These are phyloP conservation scores for Aureobasidium sp. DNA, from an alignment of 2,329 filamentous ascomycete genomes.

Conservation along the genomic window DNA sequence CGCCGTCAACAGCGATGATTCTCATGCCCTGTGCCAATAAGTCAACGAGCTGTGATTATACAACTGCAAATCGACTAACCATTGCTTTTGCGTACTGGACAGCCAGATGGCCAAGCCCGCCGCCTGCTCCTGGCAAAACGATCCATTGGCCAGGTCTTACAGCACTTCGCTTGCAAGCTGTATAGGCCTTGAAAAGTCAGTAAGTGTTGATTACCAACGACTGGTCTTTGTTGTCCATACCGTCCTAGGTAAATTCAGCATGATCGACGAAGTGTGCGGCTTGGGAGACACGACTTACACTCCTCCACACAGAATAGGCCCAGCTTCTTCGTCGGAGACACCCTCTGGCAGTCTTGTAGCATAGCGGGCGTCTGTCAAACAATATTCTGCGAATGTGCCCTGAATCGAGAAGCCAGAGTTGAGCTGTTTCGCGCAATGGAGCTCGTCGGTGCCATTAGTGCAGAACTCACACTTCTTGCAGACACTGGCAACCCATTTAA, in stretches of 20 bases:
- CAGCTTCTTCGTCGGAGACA: constrained; percentile 29
- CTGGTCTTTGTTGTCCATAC: neutral
- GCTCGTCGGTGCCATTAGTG: constrained; percentile 26
- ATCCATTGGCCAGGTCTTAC: constrained; percentile 33
- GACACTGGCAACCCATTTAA: constrained; percentile 25
- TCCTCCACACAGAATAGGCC: constrained; percentile 31
- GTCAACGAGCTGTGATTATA: neutral
- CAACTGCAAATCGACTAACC: neutral
- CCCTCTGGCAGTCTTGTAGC: constrained; percentile 29
- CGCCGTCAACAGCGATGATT: constrained; percentile 32
- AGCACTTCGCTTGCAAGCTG: constrained; percentile 25
- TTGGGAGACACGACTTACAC: constrained; percentile 21
- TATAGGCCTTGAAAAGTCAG: constrained; percentile 16
- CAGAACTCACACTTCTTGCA: constrained; percentile 25
- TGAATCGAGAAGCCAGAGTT: constrained; percentile 31
- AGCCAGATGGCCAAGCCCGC: constrained; percentile 19
- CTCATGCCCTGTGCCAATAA: constrained; percentile 20
- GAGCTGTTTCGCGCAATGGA: constrained; percentile 29
- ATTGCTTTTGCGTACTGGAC: constrained; percentile 26
- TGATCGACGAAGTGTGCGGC: neutral
- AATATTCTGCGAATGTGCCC: constrained; percentile 32
- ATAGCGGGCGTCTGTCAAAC: constrained; percentile 27
- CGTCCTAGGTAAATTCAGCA: neutral
- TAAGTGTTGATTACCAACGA: too few species aligned
- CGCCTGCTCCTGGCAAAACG: constrained; percentile 30